These are phyloP conservation scores for Grosmannia serpens DNA, from an alignment of 2,329 filamentous ascomycete genomes.

Conservation along the genomic window DNA sequence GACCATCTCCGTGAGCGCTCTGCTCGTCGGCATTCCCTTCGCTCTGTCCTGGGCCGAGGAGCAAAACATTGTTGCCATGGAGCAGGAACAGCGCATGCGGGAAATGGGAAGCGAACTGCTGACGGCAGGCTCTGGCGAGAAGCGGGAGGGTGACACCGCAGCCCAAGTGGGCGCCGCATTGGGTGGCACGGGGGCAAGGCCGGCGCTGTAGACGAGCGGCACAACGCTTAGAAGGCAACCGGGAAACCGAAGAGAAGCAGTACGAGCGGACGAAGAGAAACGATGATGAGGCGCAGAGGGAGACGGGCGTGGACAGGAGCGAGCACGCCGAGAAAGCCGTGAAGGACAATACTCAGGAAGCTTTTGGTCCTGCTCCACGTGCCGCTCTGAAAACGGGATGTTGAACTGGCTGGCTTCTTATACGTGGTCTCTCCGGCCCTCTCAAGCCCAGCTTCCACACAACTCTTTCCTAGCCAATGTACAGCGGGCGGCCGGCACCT, in stretches of 20 bases:
- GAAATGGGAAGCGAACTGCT: conserved; percentile 71
- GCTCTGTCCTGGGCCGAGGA: conserved; percentile 89
- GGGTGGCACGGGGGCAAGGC: conserved; percentile 31
- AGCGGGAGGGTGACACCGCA: conserved; percentile 27
- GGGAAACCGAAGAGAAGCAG: neutral
- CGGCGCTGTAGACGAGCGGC: conserved; percentile 34
- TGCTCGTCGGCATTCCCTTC: conserved; percentile 87
- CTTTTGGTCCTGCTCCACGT: neutral
- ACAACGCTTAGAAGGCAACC: neutral
- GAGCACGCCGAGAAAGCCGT: neutral
- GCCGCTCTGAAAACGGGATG: neutral
- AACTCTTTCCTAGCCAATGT: too few relatives aligned
- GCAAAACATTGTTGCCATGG: conserved; percentile 94
- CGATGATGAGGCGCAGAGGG: neutral
- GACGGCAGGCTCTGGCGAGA: conserved; percentile 34
- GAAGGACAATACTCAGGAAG: neutral
- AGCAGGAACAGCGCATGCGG: conserved; percentile 93
- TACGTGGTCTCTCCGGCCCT: neutral
- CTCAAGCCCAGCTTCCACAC: neutral
- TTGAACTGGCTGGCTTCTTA: neutral
- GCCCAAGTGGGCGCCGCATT: conserved; percentile 38
- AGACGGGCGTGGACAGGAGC: neutral
- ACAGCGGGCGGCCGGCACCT: too few relatives aligned
- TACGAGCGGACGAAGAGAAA: neutral
- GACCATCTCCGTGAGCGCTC: conserved; percentile 79